phyloP scores from a whole-genome alignment of 257 asterid genomes.

The Agastache rugosa region DNA sequence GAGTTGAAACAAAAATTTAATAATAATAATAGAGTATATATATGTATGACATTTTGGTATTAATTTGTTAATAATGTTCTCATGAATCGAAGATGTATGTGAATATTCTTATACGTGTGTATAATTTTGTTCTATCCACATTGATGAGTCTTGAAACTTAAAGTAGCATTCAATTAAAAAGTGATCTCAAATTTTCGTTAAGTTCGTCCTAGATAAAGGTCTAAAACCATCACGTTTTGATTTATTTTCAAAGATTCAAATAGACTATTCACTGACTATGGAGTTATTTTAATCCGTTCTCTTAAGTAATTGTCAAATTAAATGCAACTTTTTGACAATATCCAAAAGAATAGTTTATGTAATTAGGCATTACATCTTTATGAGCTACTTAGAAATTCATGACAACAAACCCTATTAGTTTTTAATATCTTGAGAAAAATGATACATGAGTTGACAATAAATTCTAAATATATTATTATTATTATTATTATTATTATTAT shows the following conservation, averaged over 20 bases:
- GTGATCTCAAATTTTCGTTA: too few species aligned
- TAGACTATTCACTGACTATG: neutral
- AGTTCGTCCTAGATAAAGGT: neutral
- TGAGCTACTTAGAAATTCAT: constrained; percentile 14
- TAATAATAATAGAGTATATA: too few species aligned
- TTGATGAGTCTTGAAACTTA: neutral
- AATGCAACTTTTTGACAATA: neutral
- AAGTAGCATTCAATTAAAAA: too few species aligned
- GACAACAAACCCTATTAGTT: constrained; percentile 23
- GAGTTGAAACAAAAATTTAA: too few species aligned
- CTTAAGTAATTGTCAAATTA: neutral
- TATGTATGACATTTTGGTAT: too few species aligned
- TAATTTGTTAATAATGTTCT: too few species aligned
- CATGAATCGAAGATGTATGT: too few species aligned
- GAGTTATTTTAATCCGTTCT: neutral
- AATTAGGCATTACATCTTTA: neutral
- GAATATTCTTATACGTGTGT: neutral
- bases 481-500: too few species aligned
- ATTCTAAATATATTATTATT: too few species aligned
- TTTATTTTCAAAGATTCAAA: neutral
- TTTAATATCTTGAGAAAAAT: constrained; percentile 2
- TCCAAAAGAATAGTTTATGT: neutral
- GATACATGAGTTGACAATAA: neutral
- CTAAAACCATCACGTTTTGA: neutral
- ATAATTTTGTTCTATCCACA: neutral